Conservation (phyloP, 768 basidiomycete genomes). For the Suillus spraguei region DNA sequence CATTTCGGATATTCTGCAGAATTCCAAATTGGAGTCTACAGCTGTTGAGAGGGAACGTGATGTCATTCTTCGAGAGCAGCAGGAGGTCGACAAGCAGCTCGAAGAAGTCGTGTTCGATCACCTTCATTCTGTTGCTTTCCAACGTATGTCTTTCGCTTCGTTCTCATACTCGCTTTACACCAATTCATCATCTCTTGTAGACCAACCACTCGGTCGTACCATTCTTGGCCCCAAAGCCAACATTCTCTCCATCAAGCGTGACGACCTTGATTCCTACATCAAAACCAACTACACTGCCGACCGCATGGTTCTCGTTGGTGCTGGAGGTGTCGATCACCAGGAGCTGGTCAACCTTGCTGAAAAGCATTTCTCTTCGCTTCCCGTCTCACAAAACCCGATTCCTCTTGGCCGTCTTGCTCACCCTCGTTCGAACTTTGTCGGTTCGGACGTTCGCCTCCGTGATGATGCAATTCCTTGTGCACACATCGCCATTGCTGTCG, state of each 20-base stretch:
- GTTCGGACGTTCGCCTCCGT: conserved; percentile 93
- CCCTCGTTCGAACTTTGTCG: conserved; percentile 81
- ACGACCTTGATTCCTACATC: conserved; percentile 90
- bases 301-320: conserved; percentile 98
- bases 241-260: conserved; percentile 92
- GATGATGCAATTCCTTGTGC: conserved; percentile 90
- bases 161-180: not conserved
- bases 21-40: conserved; percentile 84
- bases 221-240: conserved; percentile 97
- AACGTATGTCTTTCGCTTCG: conserved; percentile 56
- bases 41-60: conserved; percentile 96
- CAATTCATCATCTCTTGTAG: conserved; percentile 41
- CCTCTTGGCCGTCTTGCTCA: conserved; percentile 82
- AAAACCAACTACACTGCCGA: conserved; percentile 98
- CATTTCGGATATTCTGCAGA: conserved; percentile 97
- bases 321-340: conserved; percentile 91
- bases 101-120: conserved; percentile 99
- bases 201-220: conserved; percentile 93
- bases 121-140: conserved; percentile 94
- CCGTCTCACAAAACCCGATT: conserved; percentile 85
- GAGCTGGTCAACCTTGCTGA: conserved; percentile 95
- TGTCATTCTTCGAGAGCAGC: conserved; percentile 95
- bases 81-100: conserved; percentile 98
- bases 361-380: conserved; percentile 89
- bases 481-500: conserved; percentile 95